phyloP scores from a whole-genome alignment of 192 early-diverging fungal species.

The Podila clonocystis region DNA sequence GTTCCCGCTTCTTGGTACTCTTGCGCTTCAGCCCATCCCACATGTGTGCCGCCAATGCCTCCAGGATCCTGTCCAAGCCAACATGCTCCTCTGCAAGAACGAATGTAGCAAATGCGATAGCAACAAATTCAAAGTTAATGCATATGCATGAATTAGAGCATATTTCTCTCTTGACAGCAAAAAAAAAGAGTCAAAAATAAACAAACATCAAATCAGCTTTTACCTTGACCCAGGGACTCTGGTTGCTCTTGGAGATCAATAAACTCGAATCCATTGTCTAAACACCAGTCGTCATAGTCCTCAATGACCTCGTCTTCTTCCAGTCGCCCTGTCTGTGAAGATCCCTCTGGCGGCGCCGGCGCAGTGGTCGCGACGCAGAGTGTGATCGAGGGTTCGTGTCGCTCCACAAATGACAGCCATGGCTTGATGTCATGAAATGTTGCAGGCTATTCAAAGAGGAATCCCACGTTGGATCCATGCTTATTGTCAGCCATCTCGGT shows the following conservation, averaged over 20 bases:
- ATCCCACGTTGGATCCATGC: neutral
- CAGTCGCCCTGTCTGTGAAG: slow-evolving; percentile 5
- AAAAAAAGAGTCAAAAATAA: neutral
- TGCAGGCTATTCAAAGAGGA: slow-evolving; percentile 47
- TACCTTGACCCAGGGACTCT: slow-evolving; percentile 16
- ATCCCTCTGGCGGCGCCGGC: neutral
- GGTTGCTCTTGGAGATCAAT: slow-evolving; percentile 61
- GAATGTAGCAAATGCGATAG: neutral
- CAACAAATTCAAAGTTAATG: neutral
- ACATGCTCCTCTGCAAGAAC: slow-evolving; percentile 43
- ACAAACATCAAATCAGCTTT: too few species aligned
- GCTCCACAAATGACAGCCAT: slow-evolving; percentile 66
- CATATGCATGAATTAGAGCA: slow-evolving; percentile 2
- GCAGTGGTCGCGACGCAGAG: slow-evolving; percentile 60
- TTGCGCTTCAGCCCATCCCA: slow-evolving; percentile 70
- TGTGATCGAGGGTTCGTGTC: slow-evolving; percentile 61
- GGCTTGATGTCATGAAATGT: slow-evolving; percentile 64
- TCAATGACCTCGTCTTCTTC: slow-evolving; percentile 23
- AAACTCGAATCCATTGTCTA: slow-evolving; percentile 70
- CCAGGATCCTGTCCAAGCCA: slow-evolving; percentile 66
- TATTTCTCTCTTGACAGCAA: neutral
- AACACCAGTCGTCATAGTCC: slow-evolving; percentile 66
- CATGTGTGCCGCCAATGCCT: slow-evolving; percentile 70
- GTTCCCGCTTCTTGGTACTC: slow-evolving; percentile 42
- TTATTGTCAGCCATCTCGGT: neutral